Base-by-base conservation (phyloP, 257 asterid genomes). In the Solanum gandarillasii region DNA sequence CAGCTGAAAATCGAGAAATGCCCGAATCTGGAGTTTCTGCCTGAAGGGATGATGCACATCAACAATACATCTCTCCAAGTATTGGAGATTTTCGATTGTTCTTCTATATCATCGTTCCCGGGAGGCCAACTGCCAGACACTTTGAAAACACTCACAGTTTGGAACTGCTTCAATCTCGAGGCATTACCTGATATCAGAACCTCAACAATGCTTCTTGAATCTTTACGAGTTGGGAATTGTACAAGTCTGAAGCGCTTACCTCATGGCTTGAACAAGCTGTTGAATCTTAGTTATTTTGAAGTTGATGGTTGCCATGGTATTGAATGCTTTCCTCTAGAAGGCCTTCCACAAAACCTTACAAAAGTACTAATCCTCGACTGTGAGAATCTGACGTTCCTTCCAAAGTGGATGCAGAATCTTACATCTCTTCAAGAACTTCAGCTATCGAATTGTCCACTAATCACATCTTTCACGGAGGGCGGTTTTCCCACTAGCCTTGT, bases 131-230 rank as follows among this genome's bases (percentile, higher is more conserved):
- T 90, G 70, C 94, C 94, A 8, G 88, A 84, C 20, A 90, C 93
- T n/a, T 46, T 93, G 71, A 88, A 90, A 86, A 90, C 91, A 32
- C 91, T 92, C 88, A 89, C 91, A 14, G 78, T 92, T 84, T 91
- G 93, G 94, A 91, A 91, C 41, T 93, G 94, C 86, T 86, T 88
- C 87, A 93, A 93, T 88, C 92, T 93, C 34, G 92, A 90, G 92
- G 87, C 93, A 21, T 89, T 91, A 75, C 89, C 90, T 81, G 92
- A 90, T 91, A 89, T 89, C 71, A 88, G 88, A 23, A 86, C 86
- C 74, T 88, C 87, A 81, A 81, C 91, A 3, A 90, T 89, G 88
- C 87, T 90, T 55, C 93, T 93, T 79, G 89, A 83, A 41, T 91
- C 92, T 38, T 87, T 91, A 82, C 85, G 93, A 76, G 89, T 93